Evolutionary conservation across 2,329 filamentous ascomycete species (phyloP).

Genomic region (Teratosphaeriaceae sp.): DNA sequence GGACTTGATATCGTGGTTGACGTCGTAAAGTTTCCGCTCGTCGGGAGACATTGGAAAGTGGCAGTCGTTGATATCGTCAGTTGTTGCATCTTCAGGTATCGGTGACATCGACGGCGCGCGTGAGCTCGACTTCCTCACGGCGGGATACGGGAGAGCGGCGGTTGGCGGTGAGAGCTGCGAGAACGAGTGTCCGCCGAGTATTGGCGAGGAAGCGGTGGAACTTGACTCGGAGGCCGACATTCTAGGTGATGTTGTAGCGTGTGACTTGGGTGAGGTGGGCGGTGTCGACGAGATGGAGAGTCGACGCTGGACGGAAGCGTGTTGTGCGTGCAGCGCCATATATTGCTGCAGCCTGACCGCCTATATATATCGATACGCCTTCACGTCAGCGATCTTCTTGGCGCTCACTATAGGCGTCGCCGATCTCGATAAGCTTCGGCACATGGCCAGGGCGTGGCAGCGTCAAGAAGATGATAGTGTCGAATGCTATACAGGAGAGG

Average conservation of each 20-base stretch:
- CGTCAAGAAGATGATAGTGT: background rate
- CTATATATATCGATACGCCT: conserved; percentile 4
- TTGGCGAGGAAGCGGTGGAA: conserved; percentile 18
- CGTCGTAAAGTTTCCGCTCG: conserved; percentile 37
- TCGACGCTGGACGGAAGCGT: conserved; percentile 34
- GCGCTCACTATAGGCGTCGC: background rate
- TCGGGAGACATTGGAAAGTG: conserved; percentile 7
- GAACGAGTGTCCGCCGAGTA: conserved; percentile 8
- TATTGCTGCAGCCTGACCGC: conserved; percentile 21
- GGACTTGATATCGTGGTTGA: conserved; percentile 48
- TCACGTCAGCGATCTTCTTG: conserved; percentile 1
- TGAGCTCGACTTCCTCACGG: conserved; percentile 9
- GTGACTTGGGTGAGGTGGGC: conserved; percentile 24
- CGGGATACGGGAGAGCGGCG: conserved; percentile 10
- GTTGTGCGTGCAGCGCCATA: conserved; percentile 32
- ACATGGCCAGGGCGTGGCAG: background rate
- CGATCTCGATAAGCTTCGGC: background rate
- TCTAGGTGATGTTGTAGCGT: conserved; percentile 9
- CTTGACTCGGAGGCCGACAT: conserved; percentile 19
- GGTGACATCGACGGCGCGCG: conserved; percentile 15
- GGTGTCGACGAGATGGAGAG: conserved; percentile 28
- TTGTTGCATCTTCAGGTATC: conserved; percentile 17
- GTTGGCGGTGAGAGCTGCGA: conserved; percentile 27
- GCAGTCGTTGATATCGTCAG: conserved; percentile 5
- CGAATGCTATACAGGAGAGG: background rate